Evolutionary conservation across 228 moss, liverwort and hornwort species (phyloP).

Genomic region (Sphagnum magellanicum): DNA sequence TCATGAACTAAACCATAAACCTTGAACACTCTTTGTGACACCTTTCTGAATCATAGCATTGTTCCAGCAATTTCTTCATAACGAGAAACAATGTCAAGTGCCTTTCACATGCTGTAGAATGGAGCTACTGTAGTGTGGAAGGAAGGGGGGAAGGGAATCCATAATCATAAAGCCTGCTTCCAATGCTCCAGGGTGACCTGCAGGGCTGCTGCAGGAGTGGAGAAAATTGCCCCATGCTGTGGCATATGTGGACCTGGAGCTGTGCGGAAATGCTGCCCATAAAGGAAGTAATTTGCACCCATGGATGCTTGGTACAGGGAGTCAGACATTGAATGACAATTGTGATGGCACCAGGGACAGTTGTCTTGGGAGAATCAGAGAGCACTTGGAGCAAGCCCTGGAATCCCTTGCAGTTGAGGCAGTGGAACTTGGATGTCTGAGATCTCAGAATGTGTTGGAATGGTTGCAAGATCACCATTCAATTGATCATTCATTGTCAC

Average conservation of each 20-base stretch:
- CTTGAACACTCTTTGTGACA: no score
- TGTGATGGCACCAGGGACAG: slow-evolving; percentile 3
- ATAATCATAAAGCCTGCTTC: neutral
- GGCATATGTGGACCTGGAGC: slow-evolving; percentile 57
- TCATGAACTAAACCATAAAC: neutral
- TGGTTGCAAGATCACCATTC: slow-evolving; percentile 51
- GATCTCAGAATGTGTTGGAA: slow-evolving; percentile 52
- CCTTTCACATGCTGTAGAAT: no score
- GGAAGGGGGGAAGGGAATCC: neutral
- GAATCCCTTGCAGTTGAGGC: slow-evolving; percentile 69
- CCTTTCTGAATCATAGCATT: no score
- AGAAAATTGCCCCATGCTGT: slow-evolving; percentile 47
- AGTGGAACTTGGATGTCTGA: slow-evolving; percentile 54
- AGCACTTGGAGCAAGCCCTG: slow-evolving; percentile 60
- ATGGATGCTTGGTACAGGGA: slow-evolving; percentile 36
- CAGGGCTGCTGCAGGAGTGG: slow-evolving; percentile 80
- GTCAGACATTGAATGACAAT: slow-evolving; percentile 1
- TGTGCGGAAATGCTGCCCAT: slow-evolving; percentile 10
- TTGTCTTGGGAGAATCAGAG: slow-evolving; percentile 44
- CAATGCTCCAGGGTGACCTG: slow-evolving; percentile 23
- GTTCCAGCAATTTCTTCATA: no score
- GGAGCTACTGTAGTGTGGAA: no score
- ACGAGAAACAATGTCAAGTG: no score
- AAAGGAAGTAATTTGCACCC: slow-evolving; percentile 27
- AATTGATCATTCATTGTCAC: slow-evolving; percentile 63